Evolutionary conservation across 164 flowering plant species (phyloP), one percentile per base, ranked within the genome.

Genomic region (Piper longum): DNA sequence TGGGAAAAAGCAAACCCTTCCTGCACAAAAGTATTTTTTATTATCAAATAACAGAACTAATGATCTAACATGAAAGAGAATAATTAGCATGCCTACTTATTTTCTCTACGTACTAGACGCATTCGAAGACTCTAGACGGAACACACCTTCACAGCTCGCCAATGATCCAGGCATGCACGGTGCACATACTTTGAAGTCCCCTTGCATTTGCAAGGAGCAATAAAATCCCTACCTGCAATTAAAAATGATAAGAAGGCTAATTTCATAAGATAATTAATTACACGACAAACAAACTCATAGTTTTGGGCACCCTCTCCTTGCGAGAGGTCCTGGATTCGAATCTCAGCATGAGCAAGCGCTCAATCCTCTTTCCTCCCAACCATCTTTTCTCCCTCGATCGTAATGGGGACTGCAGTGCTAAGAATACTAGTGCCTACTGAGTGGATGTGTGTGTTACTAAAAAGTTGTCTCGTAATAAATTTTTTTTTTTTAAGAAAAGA

Each of bases 1-100:
- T 91, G 97, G 65, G 97, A 88, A 82, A 95, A 95, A 67, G 99
- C 99, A 81, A 88, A 91, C 44, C 99, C 99, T 82, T 95, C 99
- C 97, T 91, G 97, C 64, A 85, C 16, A 73, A 74, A 14, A 42
- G 5, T 7, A 36, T 9, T 19, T 58, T 12, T 39, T 1, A 56
- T 3, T 17, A 9, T 56, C 8, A 56, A 26, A 17, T 56, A 17
- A 56, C 39, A 9, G 19, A 57, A 7, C 36, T 18, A 2, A 7
- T 57, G 2, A 57, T 6, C 41, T 26, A 18, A 26, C 14, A 13
- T 26, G 12, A 36, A 36, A 4, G 36, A 4, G 13, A 13, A 41
- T 3, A 62, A 9, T 48, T 9, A 48, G 14, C 52, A 48, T 3
- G 9, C 14, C 52, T 8, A 48, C 3, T 48, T 48, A 48, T 12